Evolutionary conservation across 2,329 filamentous ascomycete genomes (phyloP).

Genomic region (Cadophora sp.): DNA sequence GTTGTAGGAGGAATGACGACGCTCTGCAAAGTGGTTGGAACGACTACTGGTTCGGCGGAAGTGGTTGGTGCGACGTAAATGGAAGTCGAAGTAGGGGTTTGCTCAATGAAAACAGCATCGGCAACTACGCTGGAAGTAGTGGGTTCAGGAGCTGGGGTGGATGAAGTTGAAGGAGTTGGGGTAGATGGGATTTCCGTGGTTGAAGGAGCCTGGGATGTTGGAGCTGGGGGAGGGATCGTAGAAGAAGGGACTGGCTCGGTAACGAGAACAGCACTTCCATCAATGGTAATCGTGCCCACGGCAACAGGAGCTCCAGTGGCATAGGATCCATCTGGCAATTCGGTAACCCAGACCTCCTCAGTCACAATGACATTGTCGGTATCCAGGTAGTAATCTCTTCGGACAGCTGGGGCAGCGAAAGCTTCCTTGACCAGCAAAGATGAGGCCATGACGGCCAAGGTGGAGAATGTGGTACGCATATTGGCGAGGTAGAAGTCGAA

Average conservation of each 20-base stretch:
- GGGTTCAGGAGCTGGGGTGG: conserved; percentile 15
- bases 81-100: conserved; percentile 12
- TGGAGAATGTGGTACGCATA: conserved; percentile 42
- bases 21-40: conserved; percentile 14
- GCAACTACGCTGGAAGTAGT: conserved; percentile 7
- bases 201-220: conserved; percentile 15
- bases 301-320: conserved; percentile 33
- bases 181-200: not conserved
- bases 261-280: conserved; percentile 29
- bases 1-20: conserved; percentile 14
- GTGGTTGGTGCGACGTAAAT: conserved; percentile 16
- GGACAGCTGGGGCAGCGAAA: conserved; percentile 28
- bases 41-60: conserved; percentile 21
- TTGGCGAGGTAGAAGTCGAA: conserved; percentile 19
- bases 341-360: conserved; percentile 38
- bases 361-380: conserved; percentile 37
- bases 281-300: conserved; percentile 33
- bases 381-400: conserved; percentile 32
- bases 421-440: conserved; percentile 44
- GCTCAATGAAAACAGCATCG: conserved; percentile 11
- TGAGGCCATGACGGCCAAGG: conserved; percentile 39
- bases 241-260: conserved; percentile 22
- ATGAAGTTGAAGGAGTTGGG: conserved; percentile 11
- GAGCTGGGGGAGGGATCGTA: conserved; percentile 1
- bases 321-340: conserved; percentile 33